Conservation (phyloP, 140 eudicot species). For the Stevia rebaudiana region DNA sequence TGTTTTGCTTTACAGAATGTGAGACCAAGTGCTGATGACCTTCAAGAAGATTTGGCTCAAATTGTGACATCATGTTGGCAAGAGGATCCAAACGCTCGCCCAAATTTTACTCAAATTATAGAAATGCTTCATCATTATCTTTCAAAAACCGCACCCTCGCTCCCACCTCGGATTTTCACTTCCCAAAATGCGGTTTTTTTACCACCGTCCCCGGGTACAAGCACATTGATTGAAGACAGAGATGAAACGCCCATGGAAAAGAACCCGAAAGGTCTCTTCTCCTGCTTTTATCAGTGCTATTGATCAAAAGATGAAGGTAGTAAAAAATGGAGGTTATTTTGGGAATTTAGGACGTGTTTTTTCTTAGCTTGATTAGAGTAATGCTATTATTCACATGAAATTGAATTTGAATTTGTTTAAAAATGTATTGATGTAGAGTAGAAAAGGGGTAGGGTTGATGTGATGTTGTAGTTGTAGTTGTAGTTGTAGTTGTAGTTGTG, state of each 20-base stretch:
- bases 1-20: conserved; percentile 49
- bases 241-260: conserved; percentile 36
- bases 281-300: conserved; percentile 56
- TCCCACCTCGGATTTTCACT: conserved; percentile 52
- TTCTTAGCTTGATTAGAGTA: conserved; percentile 6
- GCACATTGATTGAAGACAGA: conserved; percentile 45
- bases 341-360: not conserved
- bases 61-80: conserved; percentile 87
- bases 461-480: conserved; percentile 19
- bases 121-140: conserved; percentile 75
- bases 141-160: conserved; percentile 44
- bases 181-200: conserved; percentile 52
- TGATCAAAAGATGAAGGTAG: conserved; percentile 19
- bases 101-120: conserved; percentile 81
- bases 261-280: conserved; percentile 38
- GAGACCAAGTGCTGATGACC: conserved; percentile 84
- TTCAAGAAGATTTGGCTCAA: conserved; percentile 70
- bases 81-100: conserved; percentile 81
- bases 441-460: conserved; percentile 46
- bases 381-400: not conserved
- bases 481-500: conserved; percentile 34
- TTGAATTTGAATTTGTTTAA: conserved; percentile 10
- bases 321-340: not conserved
- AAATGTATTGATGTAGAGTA: not conserved
- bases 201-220: conserved; percentile 85